Conservation (phyloP, 768 basidiomycete species). For the Calocybe indica region DNA sequence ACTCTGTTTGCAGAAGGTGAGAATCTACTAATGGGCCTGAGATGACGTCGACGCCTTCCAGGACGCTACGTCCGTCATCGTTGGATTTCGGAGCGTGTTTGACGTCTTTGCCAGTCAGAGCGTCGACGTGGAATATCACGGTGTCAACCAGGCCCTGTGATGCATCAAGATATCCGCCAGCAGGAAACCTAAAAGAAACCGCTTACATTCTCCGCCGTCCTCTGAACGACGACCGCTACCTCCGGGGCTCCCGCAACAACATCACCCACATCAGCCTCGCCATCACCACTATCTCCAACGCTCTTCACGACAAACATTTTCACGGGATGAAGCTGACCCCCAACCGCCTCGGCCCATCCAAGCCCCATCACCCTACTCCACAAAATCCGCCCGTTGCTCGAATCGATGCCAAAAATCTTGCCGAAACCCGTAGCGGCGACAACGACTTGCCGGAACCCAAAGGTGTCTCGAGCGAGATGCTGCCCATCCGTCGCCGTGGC, state of each 20-base stretch:
- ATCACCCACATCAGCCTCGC: background rate
- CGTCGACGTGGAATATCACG: conserved; percentile 71
- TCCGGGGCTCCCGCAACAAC: conserved; percentile 36
- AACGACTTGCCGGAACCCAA: conserved; percentile 84
- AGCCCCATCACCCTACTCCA: conserved; percentile 79
- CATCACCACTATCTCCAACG: conserved; percentile 32
- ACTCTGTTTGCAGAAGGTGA: conserved; percentile 28
- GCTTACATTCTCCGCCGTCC: conserved; percentile 57
- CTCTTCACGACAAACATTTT: conserved; percentile 54
- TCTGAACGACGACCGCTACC: conserved; percentile 57
- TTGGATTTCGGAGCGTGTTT: conserved; percentile 5
- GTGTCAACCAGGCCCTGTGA: conserved; percentile 58
- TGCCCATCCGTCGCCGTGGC: conserved; percentile 12
- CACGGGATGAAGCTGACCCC: conserved; percentile 49
- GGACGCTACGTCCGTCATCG: conserved; percentile 21
- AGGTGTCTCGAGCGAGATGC: conserved; percentile 59
- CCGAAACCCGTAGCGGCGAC: conserved; percentile 66
- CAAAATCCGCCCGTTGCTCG: conserved; percentile 65
- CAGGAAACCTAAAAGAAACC: conserved; percentile 1
- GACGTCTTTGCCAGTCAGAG: conserved; percentile 68
- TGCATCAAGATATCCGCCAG: conserved; percentile 1
- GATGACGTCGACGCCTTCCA: conserved; percentile 60
- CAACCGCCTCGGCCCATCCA: conserved; percentile 56
- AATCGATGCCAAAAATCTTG: conserved; percentile 80
- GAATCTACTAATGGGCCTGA: conserved; percentile 54